phyloP scores from a whole-genome alignment of 2,329 filamentous ascomycete genomes.

The Chaetomiaceae sp. region DNA sequence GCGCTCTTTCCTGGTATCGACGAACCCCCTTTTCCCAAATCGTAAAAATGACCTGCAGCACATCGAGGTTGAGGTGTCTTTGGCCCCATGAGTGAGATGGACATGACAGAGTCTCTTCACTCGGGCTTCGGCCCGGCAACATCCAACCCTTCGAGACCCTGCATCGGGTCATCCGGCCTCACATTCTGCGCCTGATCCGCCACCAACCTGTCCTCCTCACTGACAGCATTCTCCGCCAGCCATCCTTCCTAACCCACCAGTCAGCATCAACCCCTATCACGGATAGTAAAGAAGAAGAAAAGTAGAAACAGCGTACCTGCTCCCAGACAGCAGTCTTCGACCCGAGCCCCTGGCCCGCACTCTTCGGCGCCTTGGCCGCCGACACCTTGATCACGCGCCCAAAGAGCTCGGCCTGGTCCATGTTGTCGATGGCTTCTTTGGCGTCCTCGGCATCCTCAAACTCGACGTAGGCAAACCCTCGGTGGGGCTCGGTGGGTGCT shows the following conservation, averaged over 20 bases:
- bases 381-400: conserved; percentile 90
- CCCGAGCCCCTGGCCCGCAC: conserved; percentile 74
- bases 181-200: conserved; percentile 52
- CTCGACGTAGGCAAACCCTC: conserved; percentile 95
- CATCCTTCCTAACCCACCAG: conserved; percentile 70
- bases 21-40: background rate
- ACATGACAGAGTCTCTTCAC: too few species aligned
- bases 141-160: conserved; percentile 87
- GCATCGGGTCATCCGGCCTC: conserved; percentile 79
- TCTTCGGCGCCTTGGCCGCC: conserved; percentile 86
- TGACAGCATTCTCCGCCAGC: conserved; percentile 80
- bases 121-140: conserved; percentile 85
- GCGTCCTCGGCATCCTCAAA: conserved; percentile 84
- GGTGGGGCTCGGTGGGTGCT: conserved; percentile 63
- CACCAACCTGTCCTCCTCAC: conserved; percentile 69
- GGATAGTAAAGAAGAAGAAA: background rate
- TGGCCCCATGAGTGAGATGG: too few species aligned
- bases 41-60: background rate
- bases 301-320: conserved; percentile 60
- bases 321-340: conserved; percentile 96
- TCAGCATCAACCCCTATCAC: conserved; percentile 15
- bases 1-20: conserved; percentile 24
- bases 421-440: conserved; percentile 95
- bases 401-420: conserved; percentile 95
- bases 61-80: background rate